Conservation (phyloP, 371 early-diverging fungal species). For the Dentiscutata heterogama region DNA sequence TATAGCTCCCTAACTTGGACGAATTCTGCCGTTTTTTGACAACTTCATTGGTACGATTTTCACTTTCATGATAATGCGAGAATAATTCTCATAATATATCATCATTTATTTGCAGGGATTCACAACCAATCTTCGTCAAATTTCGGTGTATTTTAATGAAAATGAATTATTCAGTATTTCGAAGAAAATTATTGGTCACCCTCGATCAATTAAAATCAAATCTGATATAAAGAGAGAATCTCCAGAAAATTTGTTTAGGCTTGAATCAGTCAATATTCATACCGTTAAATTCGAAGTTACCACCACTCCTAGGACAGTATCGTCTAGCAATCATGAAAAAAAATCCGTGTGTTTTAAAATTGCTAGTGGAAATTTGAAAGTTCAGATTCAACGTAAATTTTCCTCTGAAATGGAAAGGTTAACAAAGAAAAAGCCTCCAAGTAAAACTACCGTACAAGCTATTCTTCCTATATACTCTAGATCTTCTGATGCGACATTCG, state of each 20-base stretch:
- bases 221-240: slow-evolving; percentile 47
- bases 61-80: neutral
- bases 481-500: slow-evolving; percentile 40
- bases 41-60: slow-evolving; percentile 69
- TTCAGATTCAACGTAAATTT: slow-evolving; percentile 64
- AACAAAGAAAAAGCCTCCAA: slow-evolving; percentile 90
- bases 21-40: slow-evolving; percentile 84
- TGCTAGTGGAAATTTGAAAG: slow-evolving; percentile 69
- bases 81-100: too few species aligned
- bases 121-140: slow-evolving; percentile 76
- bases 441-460: slow-evolving; percentile 73
- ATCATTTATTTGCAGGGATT: slow-evolving; percentile 64
- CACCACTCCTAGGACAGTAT: too few species aligned
- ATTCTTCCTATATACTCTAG: slow-evolving; percentile 75
- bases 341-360: slow-evolving; percentile 75
- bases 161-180: too few species aligned
- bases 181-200: too few species aligned
- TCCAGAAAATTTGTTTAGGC: too few species aligned
- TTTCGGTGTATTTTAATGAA: slow-evolving; percentile 74
- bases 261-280: too few species aligned
- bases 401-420: slow-evolving; percentile 87
- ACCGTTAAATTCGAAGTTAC: too few species aligned
- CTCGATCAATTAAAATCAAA: slow-evolving; percentile 50
- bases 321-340: slow-evolving; percentile 15
- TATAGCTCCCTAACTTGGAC: slow-evolving; percentile 59